These are phyloP conservation scores for Batkoa obscura DNA, from an alignment of 371 early-diverging fungal genomes.

Conservation along the genomic window DNA sequence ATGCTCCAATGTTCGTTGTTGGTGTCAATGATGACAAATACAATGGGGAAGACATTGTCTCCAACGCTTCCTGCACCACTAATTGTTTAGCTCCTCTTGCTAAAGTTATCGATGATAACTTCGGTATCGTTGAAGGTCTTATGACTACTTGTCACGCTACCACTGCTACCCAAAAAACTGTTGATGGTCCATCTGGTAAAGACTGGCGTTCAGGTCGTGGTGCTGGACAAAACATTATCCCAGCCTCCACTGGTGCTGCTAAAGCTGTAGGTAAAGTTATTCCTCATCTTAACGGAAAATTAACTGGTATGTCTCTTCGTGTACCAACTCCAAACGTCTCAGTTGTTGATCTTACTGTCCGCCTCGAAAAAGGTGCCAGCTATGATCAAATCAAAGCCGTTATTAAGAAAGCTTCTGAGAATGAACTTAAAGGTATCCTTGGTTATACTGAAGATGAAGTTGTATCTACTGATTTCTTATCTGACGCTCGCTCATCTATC, in stretches of 20 bases:
- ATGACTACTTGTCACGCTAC: slow-evolving; percentile 99
- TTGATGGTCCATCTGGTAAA: slow-evolving; percentile 95
- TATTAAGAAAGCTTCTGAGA: slow-evolving; percentile 65
- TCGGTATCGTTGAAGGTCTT: slow-evolving; percentile 62
- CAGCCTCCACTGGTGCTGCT: slow-evolving; percentile 98
- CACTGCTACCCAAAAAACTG: slow-evolving; percentile 99
- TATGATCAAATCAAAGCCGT: slow-evolving; percentile 78
- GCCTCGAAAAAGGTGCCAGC: slow-evolving; percentile 70
- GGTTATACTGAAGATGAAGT: slow-evolving; percentile 93
- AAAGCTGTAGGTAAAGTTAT: slow-evolving; percentile 98
- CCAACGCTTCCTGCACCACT: slow-evolving; percentile 99
- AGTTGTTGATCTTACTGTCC: slow-evolving; percentile 95
- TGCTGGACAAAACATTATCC: slow-evolving; percentile 97
- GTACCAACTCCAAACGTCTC: slow-evolving; percentile 96
- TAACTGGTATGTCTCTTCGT: slow-evolving; percentile 98
- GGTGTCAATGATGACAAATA: slow-evolving; percentile 94
- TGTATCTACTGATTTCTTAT: slow-evolving; percentile 93
- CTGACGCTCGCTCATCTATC: slow-evolving; percentile 78
- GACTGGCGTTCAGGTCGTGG: slow-evolving; percentile 96
- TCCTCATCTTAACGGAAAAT: slow-evolving; percentile 88
- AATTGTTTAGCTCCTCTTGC: slow-evolving; percentile 99
- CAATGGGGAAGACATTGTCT: slow-evolving; percentile 67
- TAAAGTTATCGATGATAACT: slow-evolving; percentile 92
- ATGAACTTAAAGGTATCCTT: slow-evolving; percentile 79
- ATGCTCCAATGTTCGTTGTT: slow-evolving; percentile 71